These are phyloP conservation scores for Teunomyces aglyptinius DNA, from an alignment of 805 yeast species.

Conservation along the genomic window DNA sequence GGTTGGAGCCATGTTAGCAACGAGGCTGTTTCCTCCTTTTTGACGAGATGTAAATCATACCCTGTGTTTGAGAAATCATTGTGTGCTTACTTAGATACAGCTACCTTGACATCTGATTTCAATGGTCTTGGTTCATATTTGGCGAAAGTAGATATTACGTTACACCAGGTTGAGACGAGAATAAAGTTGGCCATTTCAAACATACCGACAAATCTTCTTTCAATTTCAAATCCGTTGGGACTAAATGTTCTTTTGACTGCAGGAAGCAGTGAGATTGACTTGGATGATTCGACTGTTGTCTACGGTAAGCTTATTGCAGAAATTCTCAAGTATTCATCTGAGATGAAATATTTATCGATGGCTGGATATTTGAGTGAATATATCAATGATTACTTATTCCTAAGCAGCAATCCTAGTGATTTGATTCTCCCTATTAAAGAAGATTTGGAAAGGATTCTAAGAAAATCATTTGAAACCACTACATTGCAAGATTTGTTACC, in stretches of 20 bases:
- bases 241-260: conserved; percentile 35
- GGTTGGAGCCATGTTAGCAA: neutral
- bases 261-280: neutral
- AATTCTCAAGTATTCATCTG: neutral
- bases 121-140: conserved; percentile 9
- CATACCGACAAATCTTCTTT: conserved; percentile 24
- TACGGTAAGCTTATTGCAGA: conserved; percentile 16
- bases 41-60: neutral
- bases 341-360: conserved; percentile 5
- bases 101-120: conserved; percentile 12
- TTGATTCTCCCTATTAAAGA: conserved; percentile 4
- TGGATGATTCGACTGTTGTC: conserved; percentile 10
- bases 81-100: conserved; percentile 9
- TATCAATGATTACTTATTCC: conserved; percentile 19
- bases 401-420: conserved; percentile 7
- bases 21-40: neutral
- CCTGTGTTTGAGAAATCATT: conserved; percentile 6
- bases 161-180: conserved; percentile 23
- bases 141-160: conserved; percentile 13
- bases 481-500: neutral
- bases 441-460: neutral
- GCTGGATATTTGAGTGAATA: conserved; percentile 17
- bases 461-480: neutral
- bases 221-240: conserved; percentile 49
- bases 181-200: conserved; percentile 12